Evolutionary conservation across 345 rosid species (phyloP).

Genomic region (Cardiospermum halicacabum): DNA sequence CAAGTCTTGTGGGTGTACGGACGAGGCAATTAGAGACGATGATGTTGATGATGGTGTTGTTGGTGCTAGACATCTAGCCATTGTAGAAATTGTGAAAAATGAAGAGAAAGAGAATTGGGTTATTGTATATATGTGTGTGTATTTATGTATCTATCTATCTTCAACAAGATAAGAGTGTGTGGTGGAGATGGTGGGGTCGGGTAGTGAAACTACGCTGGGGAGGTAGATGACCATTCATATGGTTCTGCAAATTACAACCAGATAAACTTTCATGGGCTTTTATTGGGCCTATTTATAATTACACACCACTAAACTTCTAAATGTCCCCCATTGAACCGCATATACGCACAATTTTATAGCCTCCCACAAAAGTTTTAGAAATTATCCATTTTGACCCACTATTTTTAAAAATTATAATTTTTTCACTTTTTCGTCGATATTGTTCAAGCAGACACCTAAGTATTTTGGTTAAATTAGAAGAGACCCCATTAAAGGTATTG

Average conservation of each 20-base stretch:
- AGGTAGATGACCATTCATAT: conserved; percentile 2
- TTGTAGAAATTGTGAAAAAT: conserved; percentile 20
- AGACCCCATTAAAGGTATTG: too few relatives aligned
- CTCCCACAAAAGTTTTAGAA: too few relatives aligned
- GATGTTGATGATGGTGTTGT: conserved; percentile 45
- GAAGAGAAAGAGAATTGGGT: neutral
- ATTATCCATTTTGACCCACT: too few relatives aligned
- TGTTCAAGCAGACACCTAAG: too few relatives aligned
- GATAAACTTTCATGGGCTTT: neutral
- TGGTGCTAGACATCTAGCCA: conserved; percentile 51
- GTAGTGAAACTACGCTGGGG: neutral
- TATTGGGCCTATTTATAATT: neutral
- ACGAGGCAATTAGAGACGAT: conserved; percentile 45
- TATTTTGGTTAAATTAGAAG: too few relatives aligned
- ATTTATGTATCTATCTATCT: conserved; percentile 5
- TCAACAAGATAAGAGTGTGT: conserved; percentile 11
- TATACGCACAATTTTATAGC: too few relatives aligned
- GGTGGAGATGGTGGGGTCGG: neutral
- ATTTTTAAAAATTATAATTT: too few relatives aligned
- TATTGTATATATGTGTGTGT: neutral
- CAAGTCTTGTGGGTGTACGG: conserved; percentile 48
- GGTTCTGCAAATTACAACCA: neutral
- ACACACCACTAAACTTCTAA: neutral
- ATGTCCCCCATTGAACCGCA: neutral
- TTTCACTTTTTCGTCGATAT: too few relatives aligned